A percentile compares a stretch with the other conserved stretches of the same genome.
phyloP scores from a whole-genome alignment of 768 basidiomycete genomes.

The Boletus rufocinnamomeus region DNA sequence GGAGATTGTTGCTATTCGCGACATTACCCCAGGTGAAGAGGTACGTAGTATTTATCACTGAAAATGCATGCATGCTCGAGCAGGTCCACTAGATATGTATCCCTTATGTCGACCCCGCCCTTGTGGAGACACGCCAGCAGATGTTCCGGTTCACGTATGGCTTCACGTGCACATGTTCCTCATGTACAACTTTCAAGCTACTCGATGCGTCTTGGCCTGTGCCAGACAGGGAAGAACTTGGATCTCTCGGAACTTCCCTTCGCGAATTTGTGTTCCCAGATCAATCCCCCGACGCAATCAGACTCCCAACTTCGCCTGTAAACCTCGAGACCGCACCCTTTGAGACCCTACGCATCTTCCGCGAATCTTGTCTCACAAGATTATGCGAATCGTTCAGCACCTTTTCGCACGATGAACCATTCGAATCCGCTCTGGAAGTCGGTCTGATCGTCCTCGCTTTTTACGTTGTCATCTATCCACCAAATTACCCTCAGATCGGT shows the following conservation, averaged over 20 bases:
- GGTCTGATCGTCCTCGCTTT: slow-evolving; percentile 64
- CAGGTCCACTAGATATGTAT: slow-evolving; percentile 57
- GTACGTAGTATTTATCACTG: slow-evolving; percentile 36
- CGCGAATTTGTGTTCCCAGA: slow-evolving; percentile 42
- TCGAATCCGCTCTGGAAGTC: slow-evolving; percentile 49
- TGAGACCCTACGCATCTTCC: slow-evolving; percentile 45
- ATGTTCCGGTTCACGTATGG: slow-evolving; percentile 65
- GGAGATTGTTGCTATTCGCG: slow-evolving; percentile 64
- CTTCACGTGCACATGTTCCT: slow-evolving; percentile 62
- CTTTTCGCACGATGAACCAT: slow-evolving; percentile 67
- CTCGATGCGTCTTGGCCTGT: slow-evolving; percentile 44
- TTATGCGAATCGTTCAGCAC: slow-evolving; percentile 67
- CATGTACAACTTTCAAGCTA: slow-evolving; percentile 50
- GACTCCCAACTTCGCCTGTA: slow-evolving; percentile 33
- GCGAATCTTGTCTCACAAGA: slow-evolving; percentile 57
- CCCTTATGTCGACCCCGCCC: slow-evolving; percentile 78
- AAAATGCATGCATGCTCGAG: not conserved
- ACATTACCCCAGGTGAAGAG: slow-evolving; percentile 64
- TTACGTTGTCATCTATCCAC: slow-evolving; percentile 71
- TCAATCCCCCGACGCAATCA: slow-evolving; percentile 18
- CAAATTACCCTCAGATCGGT: slow-evolving; percentile 84
- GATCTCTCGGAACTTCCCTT: slow-evolving; percentile 35
- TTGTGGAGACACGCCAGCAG: slow-evolving; percentile 58
- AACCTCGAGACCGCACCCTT: slow-evolving; percentile 38
- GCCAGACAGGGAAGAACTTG: slow-evolving; percentile 22